Conservation (phyloP, 164 flowering plant genomes). For the Vitis vinifera region ASM3070453v1 NC_081812.1:12381501-12382000, state of each 20-base stretch:
- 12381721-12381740: neutral
- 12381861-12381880: neutral
- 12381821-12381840: constrained; percentile 97
- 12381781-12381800: constrained; percentile 71
- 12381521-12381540: too few species aligned
- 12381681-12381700: too few species aligned
- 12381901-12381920: too few species aligned
- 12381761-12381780: constrained; percentile 41
- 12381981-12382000: neutral
- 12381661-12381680: too few species aligned
- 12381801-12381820: constrained; percentile 88
- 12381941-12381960: neutral
- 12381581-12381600: too few species aligned
- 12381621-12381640: too few species aligned
- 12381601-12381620: too few species aligned
- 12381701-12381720: neutral
- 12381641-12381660: too few species aligned
- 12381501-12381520: neutral
- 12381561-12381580: too few species aligned
- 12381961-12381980: neutral
- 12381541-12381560: too few species aligned
- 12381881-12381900: neutral
- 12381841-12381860: constrained; percentile 81
- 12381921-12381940: neutral
- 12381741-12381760: neutral